These are phyloP conservation scores for Lachnellula subtilissima DNA, from an alignment of 2,329 filamentous ascomycete species.

Conservation along the genomic window DNA sequence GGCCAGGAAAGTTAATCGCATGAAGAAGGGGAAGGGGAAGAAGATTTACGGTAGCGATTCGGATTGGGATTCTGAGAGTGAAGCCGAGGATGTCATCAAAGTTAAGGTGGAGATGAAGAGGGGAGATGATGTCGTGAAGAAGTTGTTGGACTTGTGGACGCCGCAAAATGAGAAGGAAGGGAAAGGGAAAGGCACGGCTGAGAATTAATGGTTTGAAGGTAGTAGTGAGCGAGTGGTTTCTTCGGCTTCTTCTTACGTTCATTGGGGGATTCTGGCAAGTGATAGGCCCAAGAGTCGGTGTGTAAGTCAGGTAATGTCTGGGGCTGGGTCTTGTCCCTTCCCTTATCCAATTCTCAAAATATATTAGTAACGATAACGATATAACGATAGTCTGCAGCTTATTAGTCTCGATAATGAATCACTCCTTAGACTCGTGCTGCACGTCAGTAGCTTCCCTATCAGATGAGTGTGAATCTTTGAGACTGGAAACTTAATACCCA, in stretches of 20 bases:
- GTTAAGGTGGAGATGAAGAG: slow-evolving; percentile 12
- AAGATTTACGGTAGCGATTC: not conserved
- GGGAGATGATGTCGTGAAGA: slow-evolving; percentile 17
- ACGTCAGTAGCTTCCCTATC: not conserved
- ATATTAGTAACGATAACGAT: not conserved
- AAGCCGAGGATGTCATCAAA: slow-evolving; percentile 12
- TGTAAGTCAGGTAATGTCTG: not conserved
- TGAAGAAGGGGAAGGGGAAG: not conserved
- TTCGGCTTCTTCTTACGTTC: not conserved
- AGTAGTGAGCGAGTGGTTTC: not conserved
- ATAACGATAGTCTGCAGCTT: not conserved
- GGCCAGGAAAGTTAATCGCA: not conserved
- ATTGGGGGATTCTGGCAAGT: not conserved
- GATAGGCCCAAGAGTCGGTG: not conserved
- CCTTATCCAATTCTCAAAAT: not conserved
- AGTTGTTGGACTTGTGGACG: slow-evolving; percentile 17
- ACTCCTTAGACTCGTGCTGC: not conserved
- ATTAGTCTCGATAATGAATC: not conserved
- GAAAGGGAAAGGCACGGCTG: slow-evolving; percentile 4
- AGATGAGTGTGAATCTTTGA: not conserved
- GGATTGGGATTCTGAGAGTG: slow-evolving; percentile 5
- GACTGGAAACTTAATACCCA: not conserved
- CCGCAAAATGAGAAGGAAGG: not conserved
- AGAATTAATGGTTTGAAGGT: not conserved
- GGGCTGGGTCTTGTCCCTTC: not conserved